These are phyloP conservation scores for Cytospora piceae DNA, from an alignment of 2,329 filamentous ascomycete genomes.

Conservation along the genomic window DNA sequence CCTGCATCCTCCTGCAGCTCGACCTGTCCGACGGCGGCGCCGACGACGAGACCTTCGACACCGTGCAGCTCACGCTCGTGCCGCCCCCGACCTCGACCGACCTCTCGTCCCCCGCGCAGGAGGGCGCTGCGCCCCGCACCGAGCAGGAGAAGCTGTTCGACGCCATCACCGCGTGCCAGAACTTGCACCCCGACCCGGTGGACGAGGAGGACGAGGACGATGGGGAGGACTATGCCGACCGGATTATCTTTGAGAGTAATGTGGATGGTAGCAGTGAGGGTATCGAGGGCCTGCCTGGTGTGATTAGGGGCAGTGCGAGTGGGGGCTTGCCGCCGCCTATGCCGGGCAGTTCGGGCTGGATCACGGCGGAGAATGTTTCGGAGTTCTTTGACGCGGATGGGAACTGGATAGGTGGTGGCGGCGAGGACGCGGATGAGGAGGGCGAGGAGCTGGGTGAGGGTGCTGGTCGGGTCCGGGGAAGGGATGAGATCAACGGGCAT, in stretches of 20 bases:
- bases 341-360: slow-evolving; percentile 78
- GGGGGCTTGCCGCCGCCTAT: slow-evolving; percentile 67
- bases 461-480: slow-evolving; percentile 60
- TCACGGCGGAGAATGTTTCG: slow-evolving; percentile 88
- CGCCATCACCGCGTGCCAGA: slow-evolving; percentile 74
- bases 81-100: slow-evolving; percentile 43
- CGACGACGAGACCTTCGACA: slow-evolving; percentile 66
- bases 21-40: slow-evolving; percentile 63
- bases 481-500: slow-evolving; percentile 55
- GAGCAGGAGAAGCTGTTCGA: slow-evolving; percentile 60
- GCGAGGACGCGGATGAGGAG: slow-evolving; percentile 42
- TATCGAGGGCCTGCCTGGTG: slow-evolving; percentile 61
- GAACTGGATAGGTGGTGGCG: slow-evolving; percentile 66
- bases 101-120: slow-evolving; percentile 32
- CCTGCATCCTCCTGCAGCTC: slow-evolving; percentile 69
- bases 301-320: slow-evolving; percentile 51
- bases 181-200: slow-evolving; percentile 74
- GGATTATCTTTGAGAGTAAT: slow-evolving; percentile 62
- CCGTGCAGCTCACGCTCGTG: slow-evolving; percentile 69
- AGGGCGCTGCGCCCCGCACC: slow-evolving; percentile 34
- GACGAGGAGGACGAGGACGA: slow-evolving; percentile 62
- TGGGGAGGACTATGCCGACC: slow-evolving; percentile 57
- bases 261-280: slow-evolving; percentile 61
- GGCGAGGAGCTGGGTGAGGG: slow-evolving; percentile 64
- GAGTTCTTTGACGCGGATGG: slow-evolving; percentile 82